Evolutionary conservation across 2,329 filamentous ascomycete genomes (phyloP).

Genomic region (Xylaria sp.): DNA sequence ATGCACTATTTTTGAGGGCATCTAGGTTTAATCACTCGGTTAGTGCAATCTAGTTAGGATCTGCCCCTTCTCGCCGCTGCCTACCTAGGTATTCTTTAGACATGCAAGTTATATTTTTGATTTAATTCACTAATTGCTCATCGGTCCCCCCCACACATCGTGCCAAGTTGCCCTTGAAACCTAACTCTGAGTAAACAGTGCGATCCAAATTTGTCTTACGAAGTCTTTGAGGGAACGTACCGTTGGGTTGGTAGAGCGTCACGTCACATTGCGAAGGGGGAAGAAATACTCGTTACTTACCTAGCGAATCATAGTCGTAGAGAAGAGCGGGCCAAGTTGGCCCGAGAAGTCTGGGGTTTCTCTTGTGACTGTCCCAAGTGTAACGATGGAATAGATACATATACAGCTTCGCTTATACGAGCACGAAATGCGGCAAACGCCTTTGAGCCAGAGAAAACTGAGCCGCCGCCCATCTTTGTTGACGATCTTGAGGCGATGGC

Average conservation of each 20-base stretch:
- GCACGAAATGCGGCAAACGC: slow-evolving; percentile 4
- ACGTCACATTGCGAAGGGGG: slow-evolving; percentile 15
- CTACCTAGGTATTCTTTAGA: neutral
- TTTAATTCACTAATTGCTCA: neutral
- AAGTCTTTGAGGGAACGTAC: neutral
- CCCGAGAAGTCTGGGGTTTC: slow-evolving; percentile 5
- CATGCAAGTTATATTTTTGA: neutral
- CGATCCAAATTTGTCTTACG: slow-evolving; percentile 16
- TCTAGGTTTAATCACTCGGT: slow-evolving; percentile 33
- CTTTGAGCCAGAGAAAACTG: neutral
- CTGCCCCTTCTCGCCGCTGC: neutral
- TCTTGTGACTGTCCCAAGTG: slow-evolving; percentile 8
- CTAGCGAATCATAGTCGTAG: neutral
- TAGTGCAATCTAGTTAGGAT: neutral
- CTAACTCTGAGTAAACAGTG: slow-evolving; percentile 19
- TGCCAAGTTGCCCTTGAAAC: neutral
- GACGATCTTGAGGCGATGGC: neutral
- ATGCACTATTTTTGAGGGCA: slow-evolving; percentile 19
- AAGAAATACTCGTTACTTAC: slow-evolving; percentile 23
- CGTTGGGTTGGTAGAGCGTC: slow-evolving; percentile 23
- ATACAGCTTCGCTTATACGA: slow-evolving; percentile 18
- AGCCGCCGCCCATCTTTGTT: neutral
- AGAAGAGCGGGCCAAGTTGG: neutral
- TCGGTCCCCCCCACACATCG: neutral
- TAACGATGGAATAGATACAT: neutral